These are phyloP conservation scores for Nothophoma quercina DNA, from an alignment of 2,329 filamentous ascomycete species.

Conservation along the genomic window DNA sequence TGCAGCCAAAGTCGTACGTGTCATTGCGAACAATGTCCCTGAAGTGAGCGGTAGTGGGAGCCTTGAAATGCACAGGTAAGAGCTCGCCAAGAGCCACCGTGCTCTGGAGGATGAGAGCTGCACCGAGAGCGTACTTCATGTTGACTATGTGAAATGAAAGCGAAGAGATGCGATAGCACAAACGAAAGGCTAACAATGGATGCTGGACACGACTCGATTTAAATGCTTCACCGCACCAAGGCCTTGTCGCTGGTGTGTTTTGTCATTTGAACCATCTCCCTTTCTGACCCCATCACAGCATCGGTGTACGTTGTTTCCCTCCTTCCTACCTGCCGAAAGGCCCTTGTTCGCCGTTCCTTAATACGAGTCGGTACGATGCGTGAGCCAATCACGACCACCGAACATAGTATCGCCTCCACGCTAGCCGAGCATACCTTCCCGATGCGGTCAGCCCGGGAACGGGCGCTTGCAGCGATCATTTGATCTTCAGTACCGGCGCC, in stretches of 20 bases:
- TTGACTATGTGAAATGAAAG: neutral
- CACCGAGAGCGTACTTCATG: conserved; percentile 44
- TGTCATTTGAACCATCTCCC: conserved; percentile 7
- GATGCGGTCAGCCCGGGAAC: conserved; percentile 9
- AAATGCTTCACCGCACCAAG: conserved; percentile 1
- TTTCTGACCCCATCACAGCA: conserved; percentile 11
- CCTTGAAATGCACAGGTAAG: conserved; percentile 41
- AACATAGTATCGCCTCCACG: conserved; percentile 7
- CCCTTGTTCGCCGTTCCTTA: conserved; percentile 16
- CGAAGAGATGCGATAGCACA: neutral
- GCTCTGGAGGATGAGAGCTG: conserved; percentile 39
- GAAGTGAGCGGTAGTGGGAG: conserved; percentile 41
- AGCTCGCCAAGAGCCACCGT: conserved; percentile 39
- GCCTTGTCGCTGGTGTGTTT: neutral
- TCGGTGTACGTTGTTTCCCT: conserved; percentile 5
- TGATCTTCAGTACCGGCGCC: conserved; percentile 9
- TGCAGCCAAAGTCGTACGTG: conserved; percentile 46
- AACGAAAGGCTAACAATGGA: neutral
- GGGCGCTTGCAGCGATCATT: conserved; percentile 22
- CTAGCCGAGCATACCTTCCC: conserved; percentile 16
- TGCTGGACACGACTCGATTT: neutral
- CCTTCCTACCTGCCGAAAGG: conserved; percentile 20
- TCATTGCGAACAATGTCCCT: conserved; percentile 45
- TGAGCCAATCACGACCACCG: conserved; percentile 1
- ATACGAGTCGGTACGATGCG: conserved; percentile 8